Base-by-base conservation (phyloP, 176 grass and related monocot genomes). In the Carex parvula region DNA sequence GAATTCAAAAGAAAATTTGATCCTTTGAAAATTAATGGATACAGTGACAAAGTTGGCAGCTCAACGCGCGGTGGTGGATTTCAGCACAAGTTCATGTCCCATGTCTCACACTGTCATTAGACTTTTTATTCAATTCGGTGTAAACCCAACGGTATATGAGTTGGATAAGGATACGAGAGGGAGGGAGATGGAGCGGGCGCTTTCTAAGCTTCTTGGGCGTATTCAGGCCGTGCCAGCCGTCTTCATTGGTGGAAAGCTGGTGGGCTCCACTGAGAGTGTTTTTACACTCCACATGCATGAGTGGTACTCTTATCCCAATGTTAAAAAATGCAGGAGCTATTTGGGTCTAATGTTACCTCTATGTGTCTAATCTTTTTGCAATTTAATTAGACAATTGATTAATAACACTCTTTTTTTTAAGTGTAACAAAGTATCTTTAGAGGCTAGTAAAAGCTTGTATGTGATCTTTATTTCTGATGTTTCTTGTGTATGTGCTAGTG, bases 71-170 rank as follows among this genome's bases (percentile, higher is more conserved):
- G 89, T 98, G 42, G 95, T 94, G 62, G 87, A 93, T 53, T 98
- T 98, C 87, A 90, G 87, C 86, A 68, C 50, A 60, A 98, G 89
- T 87, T 94, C 95, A 1, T 98, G 95, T 84, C 91, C 92, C 86
- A 94, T 94, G 92, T 92, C 87, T 77, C 95, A 94, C 90, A 90
- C 89, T 3, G 85, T 93, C 69, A 88, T 80, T 33, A 88, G 90
- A 12, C 86, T 90, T 18, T 74, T 92, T 15, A 54, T 59, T 13
- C 86, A 88, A 24, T 88, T 92, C 15, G 91, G 91, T 3, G 91
- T 92, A 33, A 76, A 90, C 73, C 66, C 88, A 2, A 61, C 32
- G 22, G 82, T 89, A 12, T 57, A 87, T 42, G 91, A 92, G 80
- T 86, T 89, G 4, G 91, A 92, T 37, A 80, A 89, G 79, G 88